Percentiles rank a stretch among this genome's conserved stretches.
These are phyloP conservation scores for Pyricularia grisea DNA, from an alignment of 2,329 filamentous ascomycete genomes.

Conservation along the genomic window DNA sequence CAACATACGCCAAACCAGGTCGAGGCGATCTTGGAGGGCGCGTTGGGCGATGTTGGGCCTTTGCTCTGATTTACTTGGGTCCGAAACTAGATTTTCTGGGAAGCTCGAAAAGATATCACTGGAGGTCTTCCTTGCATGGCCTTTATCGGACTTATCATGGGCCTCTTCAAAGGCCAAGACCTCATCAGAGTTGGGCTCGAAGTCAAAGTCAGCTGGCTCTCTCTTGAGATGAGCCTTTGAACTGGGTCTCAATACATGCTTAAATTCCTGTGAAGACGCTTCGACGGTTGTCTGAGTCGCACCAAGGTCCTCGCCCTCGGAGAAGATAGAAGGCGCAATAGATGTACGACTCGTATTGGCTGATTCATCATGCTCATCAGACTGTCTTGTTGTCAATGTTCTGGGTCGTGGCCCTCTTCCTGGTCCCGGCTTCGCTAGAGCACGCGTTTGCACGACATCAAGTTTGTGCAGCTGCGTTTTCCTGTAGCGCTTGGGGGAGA, in stretches of 20 bases:
- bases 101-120: neutral
- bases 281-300: slow-evolving; percentile 24
- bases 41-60: neutral
- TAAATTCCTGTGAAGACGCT: slow-evolving; percentile 13
- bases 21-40: slow-evolving; percentile 18
- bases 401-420: neutral
- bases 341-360: slow-evolving; percentile 22
- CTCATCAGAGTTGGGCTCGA: slow-evolving; percentile 3
- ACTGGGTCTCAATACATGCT: slow-evolving; percentile 5
- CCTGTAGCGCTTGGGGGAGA: neutral
- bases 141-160: neutral
- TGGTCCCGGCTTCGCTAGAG: neutral
- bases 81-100: neutral
- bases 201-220: neutral
- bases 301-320: slow-evolving; percentile 14
- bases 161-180: slow-evolving; percentile 1
- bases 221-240: neutral
- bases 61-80: neutral
- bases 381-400: neutral
- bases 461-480: neutral
- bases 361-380: slow-evolving; percentile 9
- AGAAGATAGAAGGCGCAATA: slow-evolving; percentile 23
- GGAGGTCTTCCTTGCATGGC: neutral
- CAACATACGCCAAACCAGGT: slow-evolving; percentile 30
- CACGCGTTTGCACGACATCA: neutral